These are phyloP conservation scores for Trichoderma sp. DNA, from an alignment of 2,329 filamentous ascomycete species.

Conservation along the genomic window DNA sequence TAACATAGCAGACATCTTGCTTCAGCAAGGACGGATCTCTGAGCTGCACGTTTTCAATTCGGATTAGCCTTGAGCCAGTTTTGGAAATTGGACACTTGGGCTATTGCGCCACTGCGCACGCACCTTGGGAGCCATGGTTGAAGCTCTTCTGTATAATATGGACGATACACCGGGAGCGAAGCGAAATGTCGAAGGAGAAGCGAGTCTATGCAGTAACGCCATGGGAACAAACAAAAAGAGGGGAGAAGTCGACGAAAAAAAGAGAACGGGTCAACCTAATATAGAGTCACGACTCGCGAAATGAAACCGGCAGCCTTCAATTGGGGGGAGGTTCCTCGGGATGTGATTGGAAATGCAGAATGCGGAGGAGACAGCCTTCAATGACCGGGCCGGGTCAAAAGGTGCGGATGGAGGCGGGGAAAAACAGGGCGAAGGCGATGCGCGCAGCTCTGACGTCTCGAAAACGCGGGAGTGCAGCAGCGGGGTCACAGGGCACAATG, in stretches of 20 bases:
- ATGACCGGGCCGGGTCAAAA: conserved; percentile 8
- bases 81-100: background rate
- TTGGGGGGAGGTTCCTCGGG: background rate
- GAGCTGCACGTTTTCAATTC: conserved; percentile 47
- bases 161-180: conserved; percentile 31
- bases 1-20: conserved; percentile 76
- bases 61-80: background rate
- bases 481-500: background rate
- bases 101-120: background rate
- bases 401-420: conserved; percentile 8
- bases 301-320: background rate
- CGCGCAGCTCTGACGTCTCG: background rate
- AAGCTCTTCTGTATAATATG: conserved; percentile 39
- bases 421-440: background rate
- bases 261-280: background rate
- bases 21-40: conserved; percentile 81
- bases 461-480: background rate
- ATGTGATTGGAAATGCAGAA: conserved; percentile 17
- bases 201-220: conserved; percentile 33
- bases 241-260: background rate
- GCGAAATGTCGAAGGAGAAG: conserved; percentile 30
- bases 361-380: conserved; percentile 6
- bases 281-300: background rate
- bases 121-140: conserved; percentile 49
- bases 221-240: conserved; percentile 23